These are phyloP conservation scores for Phallus indusiatus DNA, from an alignment of 768 basidiomycete species.

Conservation along the genomic window DNA sequence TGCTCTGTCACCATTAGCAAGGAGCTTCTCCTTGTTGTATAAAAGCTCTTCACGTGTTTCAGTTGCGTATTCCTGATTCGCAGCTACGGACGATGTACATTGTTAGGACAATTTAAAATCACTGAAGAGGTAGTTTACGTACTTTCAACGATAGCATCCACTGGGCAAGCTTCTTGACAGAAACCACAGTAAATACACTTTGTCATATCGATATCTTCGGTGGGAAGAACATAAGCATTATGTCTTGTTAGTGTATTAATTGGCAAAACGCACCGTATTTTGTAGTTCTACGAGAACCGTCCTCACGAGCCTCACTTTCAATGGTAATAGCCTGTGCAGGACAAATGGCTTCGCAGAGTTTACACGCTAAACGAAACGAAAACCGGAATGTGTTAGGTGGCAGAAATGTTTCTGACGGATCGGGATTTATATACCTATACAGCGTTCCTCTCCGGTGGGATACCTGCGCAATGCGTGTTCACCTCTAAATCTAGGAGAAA, in stretches of 20 bases:
- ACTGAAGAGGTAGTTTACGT: conserved; percentile 23
- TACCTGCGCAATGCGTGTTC: conserved; percentile 96
- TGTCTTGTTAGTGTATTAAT: no score
- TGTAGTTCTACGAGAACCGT: conserved; percentile 93
- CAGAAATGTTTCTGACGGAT: background rate
- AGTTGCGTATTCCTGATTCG: conserved; percentile 96
- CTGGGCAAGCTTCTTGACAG: conserved; percentile 99
- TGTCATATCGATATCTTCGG: conserved; percentile 95
- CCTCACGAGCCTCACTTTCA: conserved; percentile 91
- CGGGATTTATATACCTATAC: conserved; percentile 69
- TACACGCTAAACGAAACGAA: conserved; percentile 62
- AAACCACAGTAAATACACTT: conserved; percentile 99
- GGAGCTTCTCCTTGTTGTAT: conserved; percentile 98
- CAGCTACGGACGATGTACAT: conserved; percentile 54
- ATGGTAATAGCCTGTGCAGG: conserved; percentile 99
- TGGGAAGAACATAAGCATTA: conserved; percentile 7
- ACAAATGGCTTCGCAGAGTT: conserved; percentile 98
- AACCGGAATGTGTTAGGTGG: background rate
- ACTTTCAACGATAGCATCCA: conserved; percentile 99
- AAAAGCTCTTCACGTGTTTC: conserved; percentile 97
- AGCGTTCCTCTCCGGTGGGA: conserved; percentile 95
- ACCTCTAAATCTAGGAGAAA: conserved; percentile 96
- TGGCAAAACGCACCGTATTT: conserved; percentile 98
- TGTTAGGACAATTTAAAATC: no score
- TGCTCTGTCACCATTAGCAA: conserved; percentile 91